Conservation (phyloP, 176 grass and related monocot species). For the Oryza meridionalis region DNA sequence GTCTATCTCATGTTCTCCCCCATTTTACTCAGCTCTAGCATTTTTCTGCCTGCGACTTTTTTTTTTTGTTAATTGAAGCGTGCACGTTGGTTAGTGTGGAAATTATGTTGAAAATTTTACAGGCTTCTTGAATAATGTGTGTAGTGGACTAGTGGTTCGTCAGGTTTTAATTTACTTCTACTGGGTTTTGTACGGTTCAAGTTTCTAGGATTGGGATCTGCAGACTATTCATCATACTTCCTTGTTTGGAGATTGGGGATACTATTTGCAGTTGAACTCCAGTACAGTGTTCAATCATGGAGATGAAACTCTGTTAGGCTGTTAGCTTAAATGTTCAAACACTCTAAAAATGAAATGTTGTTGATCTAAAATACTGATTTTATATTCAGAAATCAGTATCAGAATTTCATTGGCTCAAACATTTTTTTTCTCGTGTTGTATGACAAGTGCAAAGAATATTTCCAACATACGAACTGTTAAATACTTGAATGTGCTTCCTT, state of each 20-base stretch:
- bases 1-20: background rate
- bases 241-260: background rate
- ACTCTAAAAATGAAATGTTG: background rate
- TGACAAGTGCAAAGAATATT: background rate
- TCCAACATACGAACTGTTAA: constrained; percentile 3
- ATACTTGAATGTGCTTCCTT: constrained; percentile 24
- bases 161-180: background rate
- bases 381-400: constrained; percentile 14
- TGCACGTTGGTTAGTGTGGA: constrained; percentile 30
- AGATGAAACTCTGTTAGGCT: background rate
- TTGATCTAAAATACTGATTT: background rate
- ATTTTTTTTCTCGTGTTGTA: background rate
- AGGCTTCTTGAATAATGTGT: background rate
- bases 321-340: background rate
- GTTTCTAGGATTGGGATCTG: constrained; percentile 9
- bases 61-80: constrained; percentile 33
- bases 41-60: background rate
- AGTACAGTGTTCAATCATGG: background rate
- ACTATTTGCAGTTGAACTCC: background rate
- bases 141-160: background rate
- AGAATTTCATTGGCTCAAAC: constrained; percentile 16
- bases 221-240: background rate
- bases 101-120: background rate
- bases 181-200: background rate
- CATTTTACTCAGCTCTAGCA: background rate